phyloP scores from a whole-genome alignment of 176 grass and related monocot species.

The Hordeum marinum region DNA sequence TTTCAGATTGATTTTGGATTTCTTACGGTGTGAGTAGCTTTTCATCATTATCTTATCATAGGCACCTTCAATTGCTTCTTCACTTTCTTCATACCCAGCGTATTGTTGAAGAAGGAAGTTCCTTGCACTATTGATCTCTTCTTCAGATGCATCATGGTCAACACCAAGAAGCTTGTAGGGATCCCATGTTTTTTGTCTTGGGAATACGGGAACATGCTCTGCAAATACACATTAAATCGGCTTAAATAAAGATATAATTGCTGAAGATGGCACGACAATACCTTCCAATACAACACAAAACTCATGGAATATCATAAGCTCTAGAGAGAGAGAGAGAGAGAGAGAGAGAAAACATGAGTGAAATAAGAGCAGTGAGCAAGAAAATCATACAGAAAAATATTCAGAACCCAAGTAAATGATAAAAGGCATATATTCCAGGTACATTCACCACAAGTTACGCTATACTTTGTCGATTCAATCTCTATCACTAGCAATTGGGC shows the following conservation, averaged over 20 bases:
- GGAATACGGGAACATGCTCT: constrained; percentile 55
- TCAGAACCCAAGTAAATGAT: background rate
- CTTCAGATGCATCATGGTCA: constrained; percentile 66
- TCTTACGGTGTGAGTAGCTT: constrained; percentile 70
- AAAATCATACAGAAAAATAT: background rate
- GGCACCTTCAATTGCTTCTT: constrained; percentile 85
- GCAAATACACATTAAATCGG: constrained; percentile 13
- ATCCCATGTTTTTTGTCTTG: constrained; percentile 59
- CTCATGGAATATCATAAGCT: background rate
- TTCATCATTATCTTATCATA: constrained; percentile 93
- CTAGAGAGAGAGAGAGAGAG: no score
- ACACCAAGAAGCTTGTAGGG: constrained; percentile 87
- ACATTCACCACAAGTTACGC: background rate
- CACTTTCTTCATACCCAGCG: constrained; percentile 60
- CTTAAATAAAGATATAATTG: background rate
- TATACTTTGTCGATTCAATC: background rate
- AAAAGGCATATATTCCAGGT: background rate
- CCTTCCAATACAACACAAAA: background rate
- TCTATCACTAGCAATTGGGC: background rate
- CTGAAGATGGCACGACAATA: background rate
- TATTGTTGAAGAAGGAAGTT: constrained; percentile 79
- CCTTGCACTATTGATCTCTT: constrained; percentile 70
- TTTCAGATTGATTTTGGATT: constrained; percentile 79
- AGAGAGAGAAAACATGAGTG: background rate
- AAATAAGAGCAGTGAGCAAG: background rate